Base-by-base conservation (phyloP, 2,329 filamentous ascomycete species). In the Fusarium praegraminearum region DNA sequence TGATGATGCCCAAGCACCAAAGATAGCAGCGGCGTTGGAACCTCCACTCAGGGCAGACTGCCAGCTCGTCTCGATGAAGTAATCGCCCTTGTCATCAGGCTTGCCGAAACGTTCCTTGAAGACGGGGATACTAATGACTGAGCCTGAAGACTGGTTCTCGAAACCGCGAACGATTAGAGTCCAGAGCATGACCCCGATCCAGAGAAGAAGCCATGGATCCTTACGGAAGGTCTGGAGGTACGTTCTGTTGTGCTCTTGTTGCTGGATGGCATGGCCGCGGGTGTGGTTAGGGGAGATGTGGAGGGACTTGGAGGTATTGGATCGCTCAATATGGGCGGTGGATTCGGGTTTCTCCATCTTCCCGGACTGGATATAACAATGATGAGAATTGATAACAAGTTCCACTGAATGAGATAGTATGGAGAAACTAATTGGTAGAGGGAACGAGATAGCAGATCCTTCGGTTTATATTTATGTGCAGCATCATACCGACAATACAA, bases 161-260 rank as follows among this genome's bases (percentile, higher is more conserved):
- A 76, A 76, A 3, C 75, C 75, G 7, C 75, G 74, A 3, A 76
- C 74, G 20, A 76, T 73, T 11, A 76, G 50, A 1, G 75, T 76
- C 75, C 74, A 76, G 7, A 77, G 72, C 75, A 77, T 77, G 5
- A 76, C 73, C 2, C 69, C 75, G 2, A 75, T 74, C 76, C 75
- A 77, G 32, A 77, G 68, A 1, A 77, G 62, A 16, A 77, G 75
- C 62, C 72, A 70, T 20, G 76, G 76, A 26, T 77, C 75, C 5
- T 69, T 67, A 7, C 72, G 73, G 1, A 77, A 57, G 2, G 75
- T 75, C 45, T 77, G 58, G 5, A 62, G 10, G 35, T 74, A 75
- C 1, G 71, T 74, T 28, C 73, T 54, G 18, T 70, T 77, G 13
- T 74, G 72, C 18, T 77, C 75, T 36, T 77, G 71, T 12, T 76